Conservation (phyloP, 2,329 filamentous ascomycete species). For the Septoria linicola region DNA sequence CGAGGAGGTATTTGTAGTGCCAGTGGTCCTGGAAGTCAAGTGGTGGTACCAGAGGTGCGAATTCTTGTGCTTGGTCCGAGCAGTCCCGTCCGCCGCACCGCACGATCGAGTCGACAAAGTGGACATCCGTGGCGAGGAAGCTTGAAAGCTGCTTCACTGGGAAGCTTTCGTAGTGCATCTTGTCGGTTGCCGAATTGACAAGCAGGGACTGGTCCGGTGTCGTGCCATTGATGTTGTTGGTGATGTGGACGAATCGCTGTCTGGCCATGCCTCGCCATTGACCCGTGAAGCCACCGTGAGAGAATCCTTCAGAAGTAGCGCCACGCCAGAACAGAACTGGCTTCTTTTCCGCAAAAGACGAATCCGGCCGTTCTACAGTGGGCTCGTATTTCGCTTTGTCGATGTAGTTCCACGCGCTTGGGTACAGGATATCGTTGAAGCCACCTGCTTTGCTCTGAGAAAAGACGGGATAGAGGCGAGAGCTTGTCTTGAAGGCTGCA, state of each 20-base stretch:
- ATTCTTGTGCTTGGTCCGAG: slow-evolving; percentile 52
- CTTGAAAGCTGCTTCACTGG: slow-evolving; percentile 55
- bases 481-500: slow-evolving; percentile 60
- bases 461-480: slow-evolving; percentile 70
- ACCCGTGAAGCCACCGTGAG: slow-evolving; percentile 44
- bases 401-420: slow-evolving; percentile 62
- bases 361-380: slow-evolving; percentile 53
- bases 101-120: slow-evolving; percentile 58
- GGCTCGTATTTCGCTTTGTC: slow-evolving; percentile 56
- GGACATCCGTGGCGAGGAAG: slow-evolving; percentile 56
- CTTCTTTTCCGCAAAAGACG: slow-evolving; percentile 60
- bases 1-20: slow-evolving; percentile 67
- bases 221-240: slow-evolving; percentile 57
- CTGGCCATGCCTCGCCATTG: slow-evolving; percentile 67
- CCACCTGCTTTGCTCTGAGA: slow-evolving; percentile 69
- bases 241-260: slow-evolving; percentile 71
- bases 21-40: slow-evolving; percentile 60
- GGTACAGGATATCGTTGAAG: slow-evolving; percentile 73
- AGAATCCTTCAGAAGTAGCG: slow-evolving; percentile 58
- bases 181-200: slow-evolving; percentile 45
- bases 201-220: slow-evolving; percentile 56
- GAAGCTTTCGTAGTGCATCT: slow-evolving; percentile 59
- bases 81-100: slow-evolving; percentile 59
- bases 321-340: slow-evolving; percentile 73
- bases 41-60: slow-evolving; percentile 46